Percentiles rank a stretch among this genome's conserved stretches.
phyloP scores from a whole-genome alignment of 495 filamentous ascomycete genomes.

The Hyaloscypha finlandica region DNA sequence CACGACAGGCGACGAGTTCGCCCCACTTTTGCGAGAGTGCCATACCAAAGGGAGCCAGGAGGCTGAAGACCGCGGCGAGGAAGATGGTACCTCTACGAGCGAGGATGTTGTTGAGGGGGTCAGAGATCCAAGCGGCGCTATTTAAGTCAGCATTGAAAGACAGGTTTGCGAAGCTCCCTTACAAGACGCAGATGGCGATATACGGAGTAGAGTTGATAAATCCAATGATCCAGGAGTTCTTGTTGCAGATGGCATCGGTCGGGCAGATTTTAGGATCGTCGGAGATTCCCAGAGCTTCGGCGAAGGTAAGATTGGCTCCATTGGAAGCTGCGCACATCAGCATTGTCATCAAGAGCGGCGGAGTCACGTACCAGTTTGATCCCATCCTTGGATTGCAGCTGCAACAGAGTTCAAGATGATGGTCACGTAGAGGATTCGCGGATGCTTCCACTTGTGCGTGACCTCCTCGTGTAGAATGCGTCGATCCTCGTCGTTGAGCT shows the following conservation, averaged over 20 bases:
- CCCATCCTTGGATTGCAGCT: conserved; percentile 45
- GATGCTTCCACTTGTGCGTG: conserved; percentile 66
- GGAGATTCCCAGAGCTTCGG: conserved; percentile 34
- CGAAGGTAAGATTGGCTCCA: conserved; percentile 30
- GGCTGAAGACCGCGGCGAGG: conserved; percentile 45
- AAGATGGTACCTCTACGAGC: conserved; percentile 72
- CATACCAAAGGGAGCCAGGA: conserved; percentile 57
- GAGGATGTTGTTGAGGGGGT: conserved; percentile 66
- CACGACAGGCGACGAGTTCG: conserved; percentile 57
- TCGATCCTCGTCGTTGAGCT: conserved; percentile 56
- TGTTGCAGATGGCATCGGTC: conserved; percentile 31
- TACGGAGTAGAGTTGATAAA: conserved; percentile 60
- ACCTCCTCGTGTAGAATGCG: conserved; percentile 57
- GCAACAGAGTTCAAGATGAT: conserved; percentile 71
- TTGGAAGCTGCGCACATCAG: conserved; percentile 21
- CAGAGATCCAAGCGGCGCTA: conserved; percentile 58
- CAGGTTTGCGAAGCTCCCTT: conserved; percentile 35
- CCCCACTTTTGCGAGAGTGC: conserved; percentile 58
- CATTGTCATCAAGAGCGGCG: neutral
- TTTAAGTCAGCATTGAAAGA: conserved; percentile 6
- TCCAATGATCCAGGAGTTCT: conserved; percentile 62
- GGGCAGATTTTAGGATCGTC: conserved; percentile 26
- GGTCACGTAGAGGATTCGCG: conserved; percentile 64
- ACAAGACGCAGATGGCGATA: conserved; percentile 42
- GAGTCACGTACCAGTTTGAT: conserved; percentile 34